A percentile compares a stretch with the other conserved stretches of the same genome.
These are phyloP conservation scores for Diaporthe batatas DNA, from an alignment of 2,329 filamentous ascomycete species.

Conservation along the genomic window DNA sequence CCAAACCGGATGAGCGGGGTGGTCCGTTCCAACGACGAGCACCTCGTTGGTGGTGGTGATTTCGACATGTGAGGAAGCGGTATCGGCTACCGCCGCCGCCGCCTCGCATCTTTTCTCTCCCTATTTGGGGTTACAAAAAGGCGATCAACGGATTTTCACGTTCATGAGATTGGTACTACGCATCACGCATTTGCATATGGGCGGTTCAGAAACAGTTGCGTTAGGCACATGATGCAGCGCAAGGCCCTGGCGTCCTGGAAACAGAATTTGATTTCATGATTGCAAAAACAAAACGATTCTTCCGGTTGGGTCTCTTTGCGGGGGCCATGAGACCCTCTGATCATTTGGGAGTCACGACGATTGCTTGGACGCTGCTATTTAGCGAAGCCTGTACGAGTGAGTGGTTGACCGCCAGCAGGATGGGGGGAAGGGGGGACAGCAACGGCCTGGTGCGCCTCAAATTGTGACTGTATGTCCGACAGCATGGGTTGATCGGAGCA, in stretches of 20 bases:
- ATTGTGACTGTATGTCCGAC: slow-evolving; percentile 21
- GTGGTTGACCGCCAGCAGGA: slow-evolving; percentile 15
- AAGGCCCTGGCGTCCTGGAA: slow-evolving; percentile 43
- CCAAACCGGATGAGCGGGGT: slow-evolving; percentile 75
- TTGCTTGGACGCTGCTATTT: slow-evolving; percentile 34
- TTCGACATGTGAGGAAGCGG: slow-evolving; percentile 70
- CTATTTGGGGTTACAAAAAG: slow-evolving; percentile 32
- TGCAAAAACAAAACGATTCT: slow-evolving; percentile 28
- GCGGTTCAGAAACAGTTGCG: slow-evolving; percentile 42
- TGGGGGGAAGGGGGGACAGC: not conserved
- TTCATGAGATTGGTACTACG: slow-evolving; percentile 42
- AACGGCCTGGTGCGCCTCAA: slow-evolving; percentile 3
- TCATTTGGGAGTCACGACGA: slow-evolving; percentile 27
- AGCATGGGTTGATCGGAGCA: slow-evolving; percentile 16
- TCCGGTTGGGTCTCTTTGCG: slow-evolving; percentile 8
- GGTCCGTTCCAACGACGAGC: slow-evolving; percentile 70
- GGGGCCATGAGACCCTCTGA: slow-evolving; percentile 19
- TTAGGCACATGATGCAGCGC: slow-evolving; percentile 41
- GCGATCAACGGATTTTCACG: slow-evolving; percentile 33
- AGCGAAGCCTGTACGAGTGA: slow-evolving; percentile 33
- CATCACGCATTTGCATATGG: slow-evolving; percentile 44
- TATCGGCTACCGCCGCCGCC: slow-evolving; percentile 33
- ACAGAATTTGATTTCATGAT: slow-evolving; percentile 35
- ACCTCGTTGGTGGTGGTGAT: slow-evolving; percentile 71
- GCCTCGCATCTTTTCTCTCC: slow-evolving; percentile 24